phyloP scores from a whole-genome alignment of 2,329 filamentous ascomycete genomes.

The Penicillium crustosum region DNA sequence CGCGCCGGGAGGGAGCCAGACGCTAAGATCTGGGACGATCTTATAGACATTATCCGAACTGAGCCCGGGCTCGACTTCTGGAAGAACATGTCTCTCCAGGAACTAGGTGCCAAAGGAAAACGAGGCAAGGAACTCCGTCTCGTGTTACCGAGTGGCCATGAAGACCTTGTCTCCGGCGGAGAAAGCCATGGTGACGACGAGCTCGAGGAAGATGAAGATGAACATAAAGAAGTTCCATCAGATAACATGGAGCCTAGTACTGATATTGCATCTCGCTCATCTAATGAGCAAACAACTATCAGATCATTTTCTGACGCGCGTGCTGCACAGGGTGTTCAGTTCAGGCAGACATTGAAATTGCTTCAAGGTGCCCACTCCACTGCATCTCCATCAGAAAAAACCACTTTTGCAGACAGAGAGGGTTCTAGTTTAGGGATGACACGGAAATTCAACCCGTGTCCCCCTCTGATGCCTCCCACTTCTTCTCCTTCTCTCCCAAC shows the following conservation, averaged over 20 bases:
- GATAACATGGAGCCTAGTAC: neutral
- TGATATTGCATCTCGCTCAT: neutral
- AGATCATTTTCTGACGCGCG: neutral
- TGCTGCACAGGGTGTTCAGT: neutral
- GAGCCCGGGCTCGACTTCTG: conserved; percentile 10
- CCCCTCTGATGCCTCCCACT: neutral
- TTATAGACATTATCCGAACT: conserved; percentile 5
- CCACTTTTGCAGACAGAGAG: neutral
- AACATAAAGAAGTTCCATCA: neutral
- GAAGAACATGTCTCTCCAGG: conserved; percentile 14
- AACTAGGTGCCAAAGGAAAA: conserved; percentile 11
- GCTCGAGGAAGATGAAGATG: neutral
- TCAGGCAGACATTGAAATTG: neutral
- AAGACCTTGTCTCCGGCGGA: neutral
- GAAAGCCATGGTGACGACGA: neutral
- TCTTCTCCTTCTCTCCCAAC: neutral
- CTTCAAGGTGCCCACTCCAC: neutral
- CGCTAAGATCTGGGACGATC: conserved; percentile 4
- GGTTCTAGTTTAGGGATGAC: neutral
- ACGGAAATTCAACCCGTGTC: neutral
- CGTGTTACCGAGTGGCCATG: conserved; percentile 5
- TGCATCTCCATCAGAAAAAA: neutral
- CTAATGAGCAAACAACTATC: neutral
- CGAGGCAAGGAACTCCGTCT: conserved; percentile 3
- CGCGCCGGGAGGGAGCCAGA: neutral